Conservation (phyloP, 202 grass and related monocot genomes). For the Cymbopogon flexuosus region DNA sequence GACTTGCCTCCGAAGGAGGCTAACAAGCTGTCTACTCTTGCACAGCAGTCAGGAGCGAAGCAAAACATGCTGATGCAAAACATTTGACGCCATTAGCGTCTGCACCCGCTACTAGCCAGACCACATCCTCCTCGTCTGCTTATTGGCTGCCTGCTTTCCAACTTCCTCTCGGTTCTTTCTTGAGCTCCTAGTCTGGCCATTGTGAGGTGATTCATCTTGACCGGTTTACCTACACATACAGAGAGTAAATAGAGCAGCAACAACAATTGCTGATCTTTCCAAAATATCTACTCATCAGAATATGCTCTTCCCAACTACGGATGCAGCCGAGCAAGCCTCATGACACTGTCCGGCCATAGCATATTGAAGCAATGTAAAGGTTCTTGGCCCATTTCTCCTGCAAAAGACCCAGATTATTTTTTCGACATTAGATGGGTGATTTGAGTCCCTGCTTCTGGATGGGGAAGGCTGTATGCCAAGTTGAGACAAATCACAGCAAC, state of each 20-base stretch:
- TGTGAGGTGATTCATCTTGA: slow-evolving; percentile 39
- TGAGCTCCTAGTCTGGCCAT: slow-evolving; percentile 24
- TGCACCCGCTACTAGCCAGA: slow-evolving; percentile 25
- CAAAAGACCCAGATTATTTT: slow-evolving; percentile 31
- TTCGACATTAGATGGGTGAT: neutral
- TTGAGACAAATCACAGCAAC: neutral
- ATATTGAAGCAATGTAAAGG: slow-evolving; percentile 93
- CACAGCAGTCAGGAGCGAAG: slow-evolving; percentile 30
- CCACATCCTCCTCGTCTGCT: slow-evolving; percentile 35
- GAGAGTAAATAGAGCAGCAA: slow-evolving; percentile 51
- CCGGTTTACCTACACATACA: slow-evolving; percentile 48
- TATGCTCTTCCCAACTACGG: slow-evolving; percentile 34
- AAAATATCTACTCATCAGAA: slow-evolving; percentile 31
- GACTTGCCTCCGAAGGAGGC: slow-evolving; percentile 36
- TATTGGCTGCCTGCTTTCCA: slow-evolving; percentile 37
- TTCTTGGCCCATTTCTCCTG: slow-evolving; percentile 98
- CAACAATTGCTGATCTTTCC: slow-evolving; percentile 27
- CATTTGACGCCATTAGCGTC: slow-evolving; percentile 18
- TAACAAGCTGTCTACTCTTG: slow-evolving; percentile 29
- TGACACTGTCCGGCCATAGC: slow-evolving; percentile 76
- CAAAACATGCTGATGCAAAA: slow-evolving; percentile 42
- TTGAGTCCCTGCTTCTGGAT: neutral
- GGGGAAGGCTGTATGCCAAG: neutral
- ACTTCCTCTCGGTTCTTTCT: slow-evolving; percentile 26
- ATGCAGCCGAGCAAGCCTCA: slow-evolving; percentile 47